Conservation (phyloP, 2,329 filamentous ascomycete genomes). For the Botrytis paeoniae region DNA sequence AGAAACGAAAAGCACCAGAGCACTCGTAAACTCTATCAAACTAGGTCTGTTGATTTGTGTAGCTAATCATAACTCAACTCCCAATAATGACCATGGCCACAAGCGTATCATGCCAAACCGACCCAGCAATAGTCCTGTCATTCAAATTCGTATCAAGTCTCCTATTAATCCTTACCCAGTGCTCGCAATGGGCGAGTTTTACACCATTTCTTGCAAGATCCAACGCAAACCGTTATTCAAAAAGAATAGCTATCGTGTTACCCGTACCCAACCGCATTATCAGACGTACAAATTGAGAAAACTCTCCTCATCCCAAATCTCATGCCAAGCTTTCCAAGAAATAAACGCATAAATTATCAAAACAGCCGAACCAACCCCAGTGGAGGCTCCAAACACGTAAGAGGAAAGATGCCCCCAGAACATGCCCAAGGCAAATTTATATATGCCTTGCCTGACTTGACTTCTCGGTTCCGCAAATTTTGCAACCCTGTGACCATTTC, state of each 20-base stretch:
- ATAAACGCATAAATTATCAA: not conserved
- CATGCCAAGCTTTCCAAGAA: not conserved
- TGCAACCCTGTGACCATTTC: not conserved
- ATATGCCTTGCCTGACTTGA: not conserved
- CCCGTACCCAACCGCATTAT: not conserved
- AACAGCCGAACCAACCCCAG: not conserved
- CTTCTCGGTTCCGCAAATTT: not conserved
- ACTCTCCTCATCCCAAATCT: not conserved
- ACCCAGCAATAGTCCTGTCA: not conserved
- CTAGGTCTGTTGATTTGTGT: not conserved
- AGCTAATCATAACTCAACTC: not conserved
- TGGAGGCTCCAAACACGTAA: not conserved
- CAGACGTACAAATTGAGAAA: not conserved
- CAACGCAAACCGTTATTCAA: no score
- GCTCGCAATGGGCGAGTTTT: accelerated
- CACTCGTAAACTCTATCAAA: not conserved
- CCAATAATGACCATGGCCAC: not conserved
- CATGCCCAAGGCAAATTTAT: not conserved
- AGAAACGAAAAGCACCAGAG: not conserved
- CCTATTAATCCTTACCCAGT: not conserved
- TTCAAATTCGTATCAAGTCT: not conserved
- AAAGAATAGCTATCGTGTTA: not conserved
- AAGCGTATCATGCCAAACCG: not conserved
- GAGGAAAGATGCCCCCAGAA: not conserved
- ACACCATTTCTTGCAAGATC: not conserved